phyloP scores from a whole-genome alignment of 306 rosid species.

The Prunus campanulata region DNA sequence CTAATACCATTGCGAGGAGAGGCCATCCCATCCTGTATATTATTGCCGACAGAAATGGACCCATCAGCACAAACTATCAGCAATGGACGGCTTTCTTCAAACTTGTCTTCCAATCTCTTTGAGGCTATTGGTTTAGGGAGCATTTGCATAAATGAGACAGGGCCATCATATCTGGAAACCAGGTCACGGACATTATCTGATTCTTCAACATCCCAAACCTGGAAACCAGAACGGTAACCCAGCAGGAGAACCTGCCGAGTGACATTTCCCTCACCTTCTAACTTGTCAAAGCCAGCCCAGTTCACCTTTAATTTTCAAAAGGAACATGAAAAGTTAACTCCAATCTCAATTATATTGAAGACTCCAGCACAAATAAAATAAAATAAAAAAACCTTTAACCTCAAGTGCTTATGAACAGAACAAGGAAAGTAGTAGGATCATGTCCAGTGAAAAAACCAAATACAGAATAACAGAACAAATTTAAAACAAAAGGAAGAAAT shows the following conservation, averaged over 20 bases:
- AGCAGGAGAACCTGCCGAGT: slow-evolving; percentile 73
- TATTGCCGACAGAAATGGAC: slow-evolving; percentile 53
- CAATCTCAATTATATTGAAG: not conserved
- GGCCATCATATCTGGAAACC: slow-evolving; percentile 78
- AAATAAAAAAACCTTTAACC: not conserved
- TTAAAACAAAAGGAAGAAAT: not conserved
- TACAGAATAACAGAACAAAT: not conserved
- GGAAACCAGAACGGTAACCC: slow-evolving; percentile 89
- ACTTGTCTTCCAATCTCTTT: slow-evolving; percentile 62
- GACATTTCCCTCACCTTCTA: slow-evolving; percentile 66
- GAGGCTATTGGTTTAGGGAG: slow-evolving; percentile 71
- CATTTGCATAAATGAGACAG: slow-evolving; percentile 88
- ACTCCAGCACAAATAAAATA: not conserved
- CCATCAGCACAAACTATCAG: slow-evolving; percentile 78
- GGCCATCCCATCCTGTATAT: slow-evolving; percentile 46
- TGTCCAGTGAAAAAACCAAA: too few species aligned
- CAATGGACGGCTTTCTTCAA: slow-evolving; percentile 64
- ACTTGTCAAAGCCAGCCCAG: slow-evolving; percentile 95
- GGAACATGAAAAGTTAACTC: slow-evolving; percentile 12
- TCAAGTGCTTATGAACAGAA: not conserved
- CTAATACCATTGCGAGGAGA: slow-evolving; percentile 41
- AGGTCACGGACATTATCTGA: slow-evolving; percentile 76
- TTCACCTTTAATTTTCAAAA: slow-evolving; percentile 53
- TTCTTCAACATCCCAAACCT: slow-evolving; percentile 98
- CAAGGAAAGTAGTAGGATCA: not conserved